phyloP scores from a whole-genome alignment of 2,329 filamentous ascomycete genomes.

The Sclerotinia sclerotiorum region DNA sequence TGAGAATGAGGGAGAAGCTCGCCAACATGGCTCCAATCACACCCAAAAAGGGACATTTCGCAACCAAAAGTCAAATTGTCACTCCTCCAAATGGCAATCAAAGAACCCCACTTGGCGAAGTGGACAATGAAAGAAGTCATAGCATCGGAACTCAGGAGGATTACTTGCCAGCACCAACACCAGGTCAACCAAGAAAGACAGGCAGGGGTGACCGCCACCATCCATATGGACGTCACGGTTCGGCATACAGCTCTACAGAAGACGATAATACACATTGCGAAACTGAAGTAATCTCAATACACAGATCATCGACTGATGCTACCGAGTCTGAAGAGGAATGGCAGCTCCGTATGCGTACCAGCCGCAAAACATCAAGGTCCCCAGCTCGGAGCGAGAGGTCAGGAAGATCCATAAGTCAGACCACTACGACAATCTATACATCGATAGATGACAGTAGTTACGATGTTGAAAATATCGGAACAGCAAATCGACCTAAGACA shows the following conservation, averaged over 20 bases:
- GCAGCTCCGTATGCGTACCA: constrained; percentile 71
- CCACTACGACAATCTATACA: constrained; percentile 66
- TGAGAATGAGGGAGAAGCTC: constrained; percentile 54
- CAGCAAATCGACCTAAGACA: constrained; percentile 48
- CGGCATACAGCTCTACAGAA: constrained; percentile 45
- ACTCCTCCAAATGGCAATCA: constrained; percentile 81
- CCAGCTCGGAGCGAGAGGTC: constrained; percentile 58
- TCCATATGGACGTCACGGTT: constrained; percentile 63
- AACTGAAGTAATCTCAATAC: constrained; percentile 60
- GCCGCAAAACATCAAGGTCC: constrained; percentile 63
- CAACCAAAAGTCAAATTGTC: constrained; percentile 68
- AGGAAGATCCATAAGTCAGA: constrained; percentile 69
- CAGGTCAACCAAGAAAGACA: constrained; percentile 90
- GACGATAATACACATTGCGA: constrained; percentile 54
- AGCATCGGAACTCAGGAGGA: constrained; percentile 75
- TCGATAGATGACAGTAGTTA: constrained; percentile 65
- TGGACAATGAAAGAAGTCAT: constrained; percentile 71
- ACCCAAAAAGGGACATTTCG: constrained; percentile 56
- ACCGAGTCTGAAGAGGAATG: constrained; percentile 73
- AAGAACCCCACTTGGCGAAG: constrained; percentile 87
- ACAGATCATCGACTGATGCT: constrained; percentile 64
- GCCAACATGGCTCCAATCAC: constrained; percentile 53
- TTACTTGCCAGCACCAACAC: constrained; percentile 90
- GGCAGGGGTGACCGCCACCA: constrained; percentile 72
- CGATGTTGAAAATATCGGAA: constrained; percentile 69